A percentile compares a stretch with the other conserved stretches of the same genome.
phyloP scores from a whole-genome alignment of 441 rosid genomes.

The Erodium texanum region DNA sequence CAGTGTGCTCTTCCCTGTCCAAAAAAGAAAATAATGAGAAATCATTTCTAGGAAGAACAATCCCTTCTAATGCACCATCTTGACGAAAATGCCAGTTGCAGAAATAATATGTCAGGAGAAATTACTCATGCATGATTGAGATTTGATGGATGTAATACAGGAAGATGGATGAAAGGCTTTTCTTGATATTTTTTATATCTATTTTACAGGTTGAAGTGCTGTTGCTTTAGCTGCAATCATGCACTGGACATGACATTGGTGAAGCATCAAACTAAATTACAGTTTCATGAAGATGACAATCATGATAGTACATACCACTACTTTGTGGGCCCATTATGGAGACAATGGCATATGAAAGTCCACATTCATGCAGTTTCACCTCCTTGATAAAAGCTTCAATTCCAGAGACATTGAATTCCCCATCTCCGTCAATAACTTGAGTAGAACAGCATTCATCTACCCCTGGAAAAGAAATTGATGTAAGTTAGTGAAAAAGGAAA shows the following conservation, averaged over 20 bases:
- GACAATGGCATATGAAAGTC: constrained; percentile 91
- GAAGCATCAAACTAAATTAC: not conserved
- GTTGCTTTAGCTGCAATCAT: not conserved
- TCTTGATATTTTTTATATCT: not conserved
- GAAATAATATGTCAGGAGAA: too few relatives aligned
- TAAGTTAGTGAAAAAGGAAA: not conserved
- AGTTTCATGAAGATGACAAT: constrained; percentile 3
- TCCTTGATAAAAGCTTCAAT: constrained; percentile 67
- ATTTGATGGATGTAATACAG: not conserved
- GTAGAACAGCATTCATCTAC: constrained; percentile 48
- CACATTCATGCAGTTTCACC: constrained; percentile 64
- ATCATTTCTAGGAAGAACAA: not conserved
- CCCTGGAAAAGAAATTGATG: not conserved
- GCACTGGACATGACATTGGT: not conserved
- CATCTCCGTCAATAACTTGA: constrained; percentile 93
- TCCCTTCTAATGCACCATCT: not conserved
- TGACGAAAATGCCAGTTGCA: not conserved
- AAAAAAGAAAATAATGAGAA: constrained; percentile 11
- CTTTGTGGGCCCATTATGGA: constrained; percentile 99
- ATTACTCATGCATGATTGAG: too few relatives aligned
- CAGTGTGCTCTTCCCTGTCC: constrained; percentile 92
- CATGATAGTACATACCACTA: constrained; percentile 55
- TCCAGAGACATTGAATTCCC: constrained; percentile 59
- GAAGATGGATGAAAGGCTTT: not conserved
- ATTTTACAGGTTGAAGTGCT: not conserved